Evolutionary conservation across 2,329 filamentous ascomycete species (phyloP), one percentile per base, ranked within the genome.

Genomic region (Zarea fungicola): DNA sequence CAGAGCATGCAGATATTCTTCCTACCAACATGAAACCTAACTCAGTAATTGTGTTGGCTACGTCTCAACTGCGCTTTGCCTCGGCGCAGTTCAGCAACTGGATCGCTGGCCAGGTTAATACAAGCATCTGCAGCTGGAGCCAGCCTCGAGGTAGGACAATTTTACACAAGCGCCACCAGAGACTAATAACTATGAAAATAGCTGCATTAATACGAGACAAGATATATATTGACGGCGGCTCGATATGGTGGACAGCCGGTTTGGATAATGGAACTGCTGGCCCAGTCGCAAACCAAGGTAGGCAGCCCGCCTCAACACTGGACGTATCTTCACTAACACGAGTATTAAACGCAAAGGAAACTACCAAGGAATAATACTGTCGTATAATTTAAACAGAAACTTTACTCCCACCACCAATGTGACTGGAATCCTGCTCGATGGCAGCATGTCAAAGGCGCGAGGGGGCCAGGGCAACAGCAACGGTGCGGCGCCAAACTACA

Each of bases 211-310:
- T 86, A 29, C 74, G 75, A 35, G 81, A 87, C 56, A 81, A 75
- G 2, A 65, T 85, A 14, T 87, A 84, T 58, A 62, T 87, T 19
- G 83, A 87, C 60, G 84, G 84, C 31, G 84, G 84, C 4, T 54
- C 60, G 35, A 61, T 84, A 10, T 71, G 54, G 51, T 85, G 82
- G 80, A 54, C 65, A 28, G 71, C 72, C 3, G 74, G 73, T 10
- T 56, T 78, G 43, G 61, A 67, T 3, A 69, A 78, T 56, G 79
- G 76, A 3, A 52, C 58, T 6, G 56, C 56, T 36, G 63, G 58
- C 1, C 1, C 41, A 2, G 54, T 62, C 0, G 50, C 50, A 7
- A 53, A 54, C 22, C 70, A 77, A 55, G 62, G 80, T 81, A 62
- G 14, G 42, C 18, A 3, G 3, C 3, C 22, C 3, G 16, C 13